Evolutionary conservation across 306 rosid species (phyloP).

Genomic region (Senna tora): DNA sequence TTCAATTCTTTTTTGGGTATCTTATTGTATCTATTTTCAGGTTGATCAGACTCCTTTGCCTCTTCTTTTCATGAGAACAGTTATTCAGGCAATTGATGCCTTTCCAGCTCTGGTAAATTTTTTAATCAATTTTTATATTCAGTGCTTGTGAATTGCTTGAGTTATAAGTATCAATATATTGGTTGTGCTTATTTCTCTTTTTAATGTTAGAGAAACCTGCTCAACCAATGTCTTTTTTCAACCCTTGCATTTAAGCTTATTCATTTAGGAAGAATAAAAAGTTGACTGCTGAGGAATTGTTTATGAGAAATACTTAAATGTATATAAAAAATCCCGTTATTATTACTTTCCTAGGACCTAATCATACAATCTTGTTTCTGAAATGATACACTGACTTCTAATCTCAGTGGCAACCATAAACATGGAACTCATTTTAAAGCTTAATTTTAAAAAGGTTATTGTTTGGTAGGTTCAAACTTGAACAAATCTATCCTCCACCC

Average conservation of each 20-base stretch:
- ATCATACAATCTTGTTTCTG: not conserved
- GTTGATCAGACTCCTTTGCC: conserved; percentile 96
- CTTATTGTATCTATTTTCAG: conserved; percentile 49
- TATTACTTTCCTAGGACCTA: not conserved
- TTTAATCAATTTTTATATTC: not conserved
- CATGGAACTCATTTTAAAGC: not conserved
- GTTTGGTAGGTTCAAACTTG: not conserved
- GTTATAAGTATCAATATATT: conserved; percentile 2
- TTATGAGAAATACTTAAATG: not conserved
- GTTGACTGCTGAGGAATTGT: not conserved
- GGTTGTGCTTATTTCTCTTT: conserved; percentile 1
- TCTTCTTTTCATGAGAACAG: conserved; percentile 98
- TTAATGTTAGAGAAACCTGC: not conserved
- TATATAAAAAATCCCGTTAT: not conserved
- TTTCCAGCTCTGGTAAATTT: conserved; percentile 84
- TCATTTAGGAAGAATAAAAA: not conserved
- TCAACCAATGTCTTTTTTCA: conserved; percentile 19
- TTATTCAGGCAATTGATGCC: conserved; percentile 97
- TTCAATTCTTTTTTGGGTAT: conserved; percentile 9
- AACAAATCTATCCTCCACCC: not conserved
- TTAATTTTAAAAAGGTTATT: not conserved
- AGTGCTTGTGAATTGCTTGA: conserved; percentile 10
- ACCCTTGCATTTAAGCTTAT: conserved; percentile 15
- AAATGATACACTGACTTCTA: not conserved
- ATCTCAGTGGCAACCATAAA: not conserved